phyloP scores from a whole-genome alignment of 1,139 yeast species.

The Magnusiomyces suaveolens region DNA sequence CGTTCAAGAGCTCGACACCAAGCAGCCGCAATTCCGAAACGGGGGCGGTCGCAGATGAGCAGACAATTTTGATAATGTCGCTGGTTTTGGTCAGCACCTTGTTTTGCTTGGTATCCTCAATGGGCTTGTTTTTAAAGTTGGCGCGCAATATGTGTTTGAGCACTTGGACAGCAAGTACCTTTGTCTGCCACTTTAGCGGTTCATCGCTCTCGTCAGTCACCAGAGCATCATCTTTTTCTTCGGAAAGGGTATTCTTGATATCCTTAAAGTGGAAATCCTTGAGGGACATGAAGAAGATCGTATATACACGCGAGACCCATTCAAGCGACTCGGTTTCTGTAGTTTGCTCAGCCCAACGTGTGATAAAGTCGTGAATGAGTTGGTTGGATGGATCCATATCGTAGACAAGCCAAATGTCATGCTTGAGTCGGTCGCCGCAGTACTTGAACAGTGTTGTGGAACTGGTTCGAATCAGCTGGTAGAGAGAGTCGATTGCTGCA shows the following conservation, averaged over 20 bases:
- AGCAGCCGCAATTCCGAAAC: slow-evolving; percentile 50
- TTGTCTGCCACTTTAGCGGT: slow-evolving; percentile 63
- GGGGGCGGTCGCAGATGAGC: slow-evolving; percentile 70
- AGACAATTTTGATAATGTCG: slow-evolving; percentile 69
- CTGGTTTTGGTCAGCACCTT: slow-evolving; percentile 46
- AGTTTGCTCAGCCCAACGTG: slow-evolving; percentile 33
- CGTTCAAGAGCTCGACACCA: slow-evolving; percentile 62
- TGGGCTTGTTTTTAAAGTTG: slow-evolving; percentile 35
- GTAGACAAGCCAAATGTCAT: slow-evolving; percentile 33
- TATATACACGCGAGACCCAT: slow-evolving; percentile 34
- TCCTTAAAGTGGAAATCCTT: slow-evolving; percentile 17
- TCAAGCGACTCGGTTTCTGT: slow-evolving; percentile 24
- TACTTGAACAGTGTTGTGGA: slow-evolving; percentile 27
- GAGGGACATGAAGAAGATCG: slow-evolving; percentile 29
- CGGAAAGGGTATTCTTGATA: slow-evolving; percentile 10
- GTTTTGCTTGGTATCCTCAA: slow-evolving; percentile 22
- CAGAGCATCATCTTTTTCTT: slow-evolving; percentile 28
- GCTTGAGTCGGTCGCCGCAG: slow-evolving; percentile 28
- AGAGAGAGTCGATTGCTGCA: slow-evolving; percentile 33
- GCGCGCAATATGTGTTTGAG: slow-evolving; percentile 46
- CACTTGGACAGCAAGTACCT: slow-evolving; percentile 50
- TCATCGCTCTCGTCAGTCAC: slow-evolving; percentile 45
- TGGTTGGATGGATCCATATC: slow-evolving; percentile 27
- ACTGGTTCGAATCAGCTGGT: slow-evolving; percentile 31
- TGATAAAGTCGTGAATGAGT: slow-evolving; percentile 26